Evolutionary conservation across 1,139 yeast genomes (phyloP).

Genomic region (Meyerozyma athensensis): DNA sequence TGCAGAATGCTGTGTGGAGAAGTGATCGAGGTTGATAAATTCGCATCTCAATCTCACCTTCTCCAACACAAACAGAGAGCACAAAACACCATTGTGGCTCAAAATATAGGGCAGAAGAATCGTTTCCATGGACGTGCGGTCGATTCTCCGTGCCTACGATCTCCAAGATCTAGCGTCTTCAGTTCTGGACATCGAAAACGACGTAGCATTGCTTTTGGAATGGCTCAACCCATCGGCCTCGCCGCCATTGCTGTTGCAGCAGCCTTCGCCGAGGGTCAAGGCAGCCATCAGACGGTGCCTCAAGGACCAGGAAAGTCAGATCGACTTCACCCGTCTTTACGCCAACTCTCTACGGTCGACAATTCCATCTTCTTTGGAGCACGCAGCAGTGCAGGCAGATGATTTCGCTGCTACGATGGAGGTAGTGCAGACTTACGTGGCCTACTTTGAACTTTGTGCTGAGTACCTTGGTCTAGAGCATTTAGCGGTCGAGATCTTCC

Average conservation of each 20-base stretch:
- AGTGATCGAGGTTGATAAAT: too few species aligned
- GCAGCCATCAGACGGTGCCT: constrained; percentile 37
- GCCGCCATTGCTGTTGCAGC: constrained; percentile 10
- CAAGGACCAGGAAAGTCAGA: constrained; percentile 30
- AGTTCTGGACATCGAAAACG: constrained; percentile 37
- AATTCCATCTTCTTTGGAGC: neutral
- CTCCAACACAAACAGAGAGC: neutral
- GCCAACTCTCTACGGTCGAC: constrained; percentile 20
- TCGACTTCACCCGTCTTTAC: constrained; percentile 32
- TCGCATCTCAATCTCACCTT: neutral
- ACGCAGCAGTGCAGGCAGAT: neutral
- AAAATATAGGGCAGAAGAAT: too few species aligned
- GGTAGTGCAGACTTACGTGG: constrained; percentile 12
- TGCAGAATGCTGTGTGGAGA: too few species aligned
- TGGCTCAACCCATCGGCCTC: constrained; percentile 30
- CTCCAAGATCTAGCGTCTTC: constrained; percentile 21
- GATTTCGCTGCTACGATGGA: constrained; percentile 12
- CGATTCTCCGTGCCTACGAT: neutral
- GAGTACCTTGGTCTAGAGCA: constrained; percentile 19
- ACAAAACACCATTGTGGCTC: neutral
- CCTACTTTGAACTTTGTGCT: constrained; percentile 15
- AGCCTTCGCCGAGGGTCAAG: constrained; percentile 34
- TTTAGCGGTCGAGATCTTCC: constrained; percentile 19
- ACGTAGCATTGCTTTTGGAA: constrained; percentile 32
- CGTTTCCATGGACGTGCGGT: neutral